phyloP scores from a whole-genome alignment of 768 basidiomycete species.

The Auriscalpium vulgare region DNA sequence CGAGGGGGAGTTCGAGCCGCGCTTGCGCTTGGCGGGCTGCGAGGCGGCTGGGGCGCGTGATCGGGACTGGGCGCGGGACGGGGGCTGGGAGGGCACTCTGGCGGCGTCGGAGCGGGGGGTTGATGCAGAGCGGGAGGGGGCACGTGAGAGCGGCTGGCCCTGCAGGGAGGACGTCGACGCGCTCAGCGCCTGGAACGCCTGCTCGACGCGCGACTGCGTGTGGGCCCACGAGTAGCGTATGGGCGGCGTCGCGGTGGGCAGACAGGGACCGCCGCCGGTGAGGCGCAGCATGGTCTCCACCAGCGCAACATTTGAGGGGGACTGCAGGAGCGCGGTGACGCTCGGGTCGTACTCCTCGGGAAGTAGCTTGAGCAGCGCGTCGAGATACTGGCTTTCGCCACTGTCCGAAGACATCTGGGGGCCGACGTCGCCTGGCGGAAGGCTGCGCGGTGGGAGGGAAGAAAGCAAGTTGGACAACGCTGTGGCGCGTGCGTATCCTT shows the following conservation, averaged over 20 bases:
- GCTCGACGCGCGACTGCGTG: background rate
- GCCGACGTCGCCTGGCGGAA: background rate
- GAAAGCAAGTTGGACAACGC: background rate
- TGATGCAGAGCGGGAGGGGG: no score
- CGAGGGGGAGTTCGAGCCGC: background rate
- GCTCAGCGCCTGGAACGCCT: background rate
- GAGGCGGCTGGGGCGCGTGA: background rate
- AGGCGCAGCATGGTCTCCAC: constrained; percentile 9
- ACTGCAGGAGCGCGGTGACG: background rate
- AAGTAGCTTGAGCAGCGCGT: constrained; percentile 3
- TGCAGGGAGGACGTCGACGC: background rate
- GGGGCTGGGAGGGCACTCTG: no score
- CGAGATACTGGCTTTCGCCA: constrained; percentile 1
- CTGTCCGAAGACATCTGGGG: background rate
- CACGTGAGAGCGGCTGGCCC: no score
- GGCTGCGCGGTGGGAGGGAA: background rate
- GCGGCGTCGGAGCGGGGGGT: no score
- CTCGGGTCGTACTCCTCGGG: background rate
- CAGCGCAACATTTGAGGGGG: background rate
- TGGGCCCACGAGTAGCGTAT: constrained; percentile 4
- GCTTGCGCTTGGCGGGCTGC: constrained; percentile 5
- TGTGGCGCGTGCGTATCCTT: background rate
- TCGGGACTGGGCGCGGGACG: background rate
- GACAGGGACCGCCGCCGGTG: background rate
- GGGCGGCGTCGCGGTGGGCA: constrained; percentile 1